Conservation (phyloP, 306 rosid genomes). For the Vigna trinervia region DNA sequence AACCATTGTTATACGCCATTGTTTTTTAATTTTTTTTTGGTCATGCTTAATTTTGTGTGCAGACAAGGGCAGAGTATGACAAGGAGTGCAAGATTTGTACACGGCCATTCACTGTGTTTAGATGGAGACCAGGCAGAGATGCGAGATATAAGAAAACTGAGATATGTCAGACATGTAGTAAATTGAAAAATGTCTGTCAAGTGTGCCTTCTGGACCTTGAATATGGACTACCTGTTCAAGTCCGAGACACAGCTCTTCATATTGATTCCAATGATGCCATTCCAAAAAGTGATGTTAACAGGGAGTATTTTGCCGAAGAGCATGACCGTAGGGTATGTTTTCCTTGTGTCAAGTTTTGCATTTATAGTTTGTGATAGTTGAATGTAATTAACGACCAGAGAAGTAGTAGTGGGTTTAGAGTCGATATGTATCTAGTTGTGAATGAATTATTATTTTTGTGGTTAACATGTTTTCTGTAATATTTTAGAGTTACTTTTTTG, state of each 20-base stretch:
- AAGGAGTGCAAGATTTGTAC: conserved; percentile 98
- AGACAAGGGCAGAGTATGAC: conserved; percentile 80
- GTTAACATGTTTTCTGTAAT: neutral
- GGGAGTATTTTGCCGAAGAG: conserved; percentile 95
- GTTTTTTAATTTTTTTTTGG: conserved; percentile 12
- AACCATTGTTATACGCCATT: neutral
- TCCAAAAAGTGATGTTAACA: conserved; percentile 91
- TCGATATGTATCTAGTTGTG: neutral
- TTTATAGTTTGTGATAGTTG: conserved; percentile 5
- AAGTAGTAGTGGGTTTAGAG: neutral
- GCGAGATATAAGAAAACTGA: conserved; percentile 87
- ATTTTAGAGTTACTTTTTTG: conserved; percentile 4
- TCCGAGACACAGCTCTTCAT: conserved; percentile 82
- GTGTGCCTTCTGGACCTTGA: conserved; percentile 94
- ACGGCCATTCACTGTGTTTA: conserved; percentile 89
- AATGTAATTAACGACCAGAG: conserved; percentile 7
- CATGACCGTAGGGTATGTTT: conserved; percentile 83
- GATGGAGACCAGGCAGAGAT: conserved; percentile 98
- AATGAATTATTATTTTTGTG: neutral
- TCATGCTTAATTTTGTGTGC: conserved; percentile 41
- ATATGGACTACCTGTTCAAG: conserved; percentile 90
- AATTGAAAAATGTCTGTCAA: conserved; percentile 91
- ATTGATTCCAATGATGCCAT: conserved; percentile 80
- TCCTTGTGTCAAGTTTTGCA: neutral
- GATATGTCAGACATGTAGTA: conserved; percentile 94